A percentile compares a stretch with the other conserved stretches of the same genome.
These are phyloP conservation scores for Ophiosphaerella narmari DNA, from an alignment of 2,329 filamentous ascomycete species.

Conservation along the genomic window DNA sequence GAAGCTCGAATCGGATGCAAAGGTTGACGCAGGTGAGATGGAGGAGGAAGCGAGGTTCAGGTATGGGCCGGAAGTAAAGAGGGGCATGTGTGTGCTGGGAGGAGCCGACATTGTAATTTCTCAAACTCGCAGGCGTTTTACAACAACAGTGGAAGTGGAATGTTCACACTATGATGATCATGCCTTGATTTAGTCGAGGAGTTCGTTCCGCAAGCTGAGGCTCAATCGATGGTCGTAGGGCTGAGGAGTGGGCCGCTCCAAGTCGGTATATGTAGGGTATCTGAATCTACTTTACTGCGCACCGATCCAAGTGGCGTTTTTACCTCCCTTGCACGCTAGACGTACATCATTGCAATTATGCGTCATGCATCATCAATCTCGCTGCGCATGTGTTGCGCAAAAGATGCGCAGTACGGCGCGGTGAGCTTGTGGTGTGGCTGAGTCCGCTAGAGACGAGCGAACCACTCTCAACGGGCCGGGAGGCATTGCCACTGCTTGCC, in stretches of 20 bases:
- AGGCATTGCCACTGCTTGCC: constrained; percentile 6
- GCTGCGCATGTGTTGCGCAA: constrained; percentile 16
- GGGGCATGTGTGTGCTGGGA: constrained; percentile 25
- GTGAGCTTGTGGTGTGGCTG: constrained; percentile 25
- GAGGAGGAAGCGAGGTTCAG: constrained; percentile 18
- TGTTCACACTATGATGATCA: constrained; percentile 8
- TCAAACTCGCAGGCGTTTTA: constrained; percentile 5
- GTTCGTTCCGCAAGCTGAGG: constrained; percentile 2
- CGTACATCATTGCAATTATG: constrained; percentile 8
- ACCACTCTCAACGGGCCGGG: constrained; percentile 5
- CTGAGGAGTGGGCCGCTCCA: constrained; percentile 22
- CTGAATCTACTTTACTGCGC: constrained; percentile 3
- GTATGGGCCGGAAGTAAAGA: constrained; percentile 26
- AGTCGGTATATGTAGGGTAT: constrained; percentile 17
- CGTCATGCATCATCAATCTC: constrained; percentile 22
- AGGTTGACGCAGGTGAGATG: constrained; percentile 29
- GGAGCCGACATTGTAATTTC: constrained; percentile 28
- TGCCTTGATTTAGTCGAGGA: constrained; percentile 9
- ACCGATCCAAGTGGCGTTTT: constrained; percentile 12
- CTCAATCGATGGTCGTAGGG: constrained; percentile 25
- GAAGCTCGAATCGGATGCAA: constrained; percentile 23
- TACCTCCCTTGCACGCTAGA: constrained; percentile 1
- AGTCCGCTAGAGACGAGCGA: constrained; percentile 10
- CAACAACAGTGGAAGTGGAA: constrained; percentile 4
- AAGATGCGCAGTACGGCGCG: constrained; percentile 7